Conservation (phyloP, 2,329 filamentous ascomycete species). For the Phialophora macrospora region DNA sequence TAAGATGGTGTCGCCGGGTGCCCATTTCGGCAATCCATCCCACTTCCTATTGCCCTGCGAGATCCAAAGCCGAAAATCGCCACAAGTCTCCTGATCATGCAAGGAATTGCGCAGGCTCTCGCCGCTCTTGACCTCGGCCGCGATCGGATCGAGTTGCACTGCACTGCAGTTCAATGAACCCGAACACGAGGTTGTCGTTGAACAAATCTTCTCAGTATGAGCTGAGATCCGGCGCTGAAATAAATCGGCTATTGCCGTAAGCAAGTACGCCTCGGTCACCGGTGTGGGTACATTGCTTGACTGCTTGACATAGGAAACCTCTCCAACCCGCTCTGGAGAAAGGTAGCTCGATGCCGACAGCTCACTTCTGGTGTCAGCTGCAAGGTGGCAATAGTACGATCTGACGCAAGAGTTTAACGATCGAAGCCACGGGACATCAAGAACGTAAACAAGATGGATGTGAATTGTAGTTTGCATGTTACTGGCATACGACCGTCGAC, state of each 20-base stretch:
- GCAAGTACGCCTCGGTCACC: background rate
- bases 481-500: background rate
- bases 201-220: background rate
- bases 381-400: background rate
- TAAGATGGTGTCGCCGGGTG: background rate
- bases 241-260: background rate
- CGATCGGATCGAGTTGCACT: conserved; percentile 1
- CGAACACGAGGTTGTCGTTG: background rate
- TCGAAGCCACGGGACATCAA: background rate
- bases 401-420: background rate
- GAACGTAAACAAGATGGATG: background rate
- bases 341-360: background rate
- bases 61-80: background rate
- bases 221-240: background rate
- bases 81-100: background rate
- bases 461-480: background rate
- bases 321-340: background rate
- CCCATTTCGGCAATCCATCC: conserved; percentile 16
- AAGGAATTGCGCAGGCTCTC: background rate
- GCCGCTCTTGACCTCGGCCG: conserved; percentile 5
- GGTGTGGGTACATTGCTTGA: background rate
- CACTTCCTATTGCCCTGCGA: conserved; percentile 10
- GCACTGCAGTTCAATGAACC: background rate
- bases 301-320: background rate
- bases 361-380: background rate